Evolutionary conservation across 306 rosid genomes (phyloP).

Genomic region (Astragalus glycyphyllos): DNA sequence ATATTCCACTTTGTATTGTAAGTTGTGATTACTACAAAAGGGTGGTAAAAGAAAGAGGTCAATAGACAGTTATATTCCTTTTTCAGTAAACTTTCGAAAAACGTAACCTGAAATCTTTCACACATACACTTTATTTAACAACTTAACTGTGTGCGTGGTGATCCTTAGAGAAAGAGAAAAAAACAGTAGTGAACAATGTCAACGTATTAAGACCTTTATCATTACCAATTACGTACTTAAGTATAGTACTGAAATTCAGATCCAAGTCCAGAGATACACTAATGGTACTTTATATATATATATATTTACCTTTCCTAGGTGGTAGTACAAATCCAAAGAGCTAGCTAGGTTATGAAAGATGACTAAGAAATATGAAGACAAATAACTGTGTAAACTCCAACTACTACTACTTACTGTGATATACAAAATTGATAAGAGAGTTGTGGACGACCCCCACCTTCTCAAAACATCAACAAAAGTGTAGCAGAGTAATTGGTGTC

Average conservation of each 20-base stretch:
- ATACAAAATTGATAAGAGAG: slow-evolving; percentile 35
- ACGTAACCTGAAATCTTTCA: slow-evolving; percentile 28
- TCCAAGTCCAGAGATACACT: slow-evolving; percentile 32
- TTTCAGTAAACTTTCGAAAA: slow-evolving; percentile 29
- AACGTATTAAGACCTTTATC: not conserved
- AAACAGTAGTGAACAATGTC: not conserved
- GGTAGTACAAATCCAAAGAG: slow-evolving; percentile 34
- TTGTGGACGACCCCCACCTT: slow-evolving; percentile 44
- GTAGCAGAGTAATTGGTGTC: slow-evolving; percentile 47
- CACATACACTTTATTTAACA: slow-evolving; percentile 12
- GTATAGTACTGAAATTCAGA: slow-evolving; percentile 27
- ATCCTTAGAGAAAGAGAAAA: not conserved
- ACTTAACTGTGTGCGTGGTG: slow-evolving; percentile 15
- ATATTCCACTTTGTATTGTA: no score
- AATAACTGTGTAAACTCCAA: slow-evolving; percentile 32
- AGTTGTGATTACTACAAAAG: slow-evolving; percentile 34
- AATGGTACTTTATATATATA: slow-evolving; percentile 19
- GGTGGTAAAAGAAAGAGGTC: slow-evolving; percentile 42
- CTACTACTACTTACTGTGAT: slow-evolving; percentile 36
- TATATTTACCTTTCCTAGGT: slow-evolving; percentile 38
- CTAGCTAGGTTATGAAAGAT: slow-evolving; percentile 32
- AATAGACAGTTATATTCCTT: slow-evolving; percentile 37
- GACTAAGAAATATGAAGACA: not conserved
- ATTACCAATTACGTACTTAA: slow-evolving; percentile 8
- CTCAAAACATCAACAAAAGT: slow-evolving; percentile 29